phyloP scores from a whole-genome alignment of 1,284 basidiomycete genomes.

The Boletus smithii region DNA sequence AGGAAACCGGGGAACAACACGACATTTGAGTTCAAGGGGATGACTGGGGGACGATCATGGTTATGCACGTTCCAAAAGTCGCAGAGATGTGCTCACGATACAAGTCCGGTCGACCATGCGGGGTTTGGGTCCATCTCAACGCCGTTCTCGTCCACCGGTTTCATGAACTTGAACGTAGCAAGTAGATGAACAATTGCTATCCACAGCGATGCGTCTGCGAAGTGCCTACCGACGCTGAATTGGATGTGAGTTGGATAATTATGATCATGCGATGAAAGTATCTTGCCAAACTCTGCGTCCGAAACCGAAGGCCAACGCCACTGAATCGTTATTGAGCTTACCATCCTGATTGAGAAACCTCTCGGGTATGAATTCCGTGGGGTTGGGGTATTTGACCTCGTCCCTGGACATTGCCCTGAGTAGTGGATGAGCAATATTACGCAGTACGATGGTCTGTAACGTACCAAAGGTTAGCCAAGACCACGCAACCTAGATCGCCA shows the following conservation, averaged over 20 bases:
- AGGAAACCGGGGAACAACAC: conserved; percentile 24
- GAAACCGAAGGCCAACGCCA: conserved; percentile 29
- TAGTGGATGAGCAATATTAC: conserved; percentile 8
- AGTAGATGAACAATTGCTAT: conserved; percentile 33
- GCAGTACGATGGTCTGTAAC: neutral
- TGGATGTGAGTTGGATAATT: conserved; percentile 2
- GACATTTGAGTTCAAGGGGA: conserved; percentile 29
- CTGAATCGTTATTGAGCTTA: conserved; percentile 27
- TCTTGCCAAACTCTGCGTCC: conserved; percentile 32
- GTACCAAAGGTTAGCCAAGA: conserved; percentile 32
- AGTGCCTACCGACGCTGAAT: conserved; percentile 27
- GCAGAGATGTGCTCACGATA: conserved; percentile 24
- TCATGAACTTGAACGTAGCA: conserved; percentile 32
- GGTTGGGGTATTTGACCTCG: conserved; percentile 26
- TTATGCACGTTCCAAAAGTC: conserved; percentile 1
- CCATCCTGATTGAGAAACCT: conserved; percentile 29
- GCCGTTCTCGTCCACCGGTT: conserved; percentile 26
- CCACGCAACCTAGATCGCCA: conserved; percentile 26
- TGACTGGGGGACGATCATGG: conserved; percentile 19
- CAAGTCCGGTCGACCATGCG: conserved; percentile 29
- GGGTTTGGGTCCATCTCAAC: conserved; percentile 28
- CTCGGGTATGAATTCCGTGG: conserved; percentile 28
- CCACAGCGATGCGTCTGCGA: conserved; percentile 34
- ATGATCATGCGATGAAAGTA: neutral
- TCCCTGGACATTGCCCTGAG: conserved; percentile 33